phyloP scores from a whole-genome alignment of 148 eudicot genomes.

The Rhododendron kiyosumense region DNA sequence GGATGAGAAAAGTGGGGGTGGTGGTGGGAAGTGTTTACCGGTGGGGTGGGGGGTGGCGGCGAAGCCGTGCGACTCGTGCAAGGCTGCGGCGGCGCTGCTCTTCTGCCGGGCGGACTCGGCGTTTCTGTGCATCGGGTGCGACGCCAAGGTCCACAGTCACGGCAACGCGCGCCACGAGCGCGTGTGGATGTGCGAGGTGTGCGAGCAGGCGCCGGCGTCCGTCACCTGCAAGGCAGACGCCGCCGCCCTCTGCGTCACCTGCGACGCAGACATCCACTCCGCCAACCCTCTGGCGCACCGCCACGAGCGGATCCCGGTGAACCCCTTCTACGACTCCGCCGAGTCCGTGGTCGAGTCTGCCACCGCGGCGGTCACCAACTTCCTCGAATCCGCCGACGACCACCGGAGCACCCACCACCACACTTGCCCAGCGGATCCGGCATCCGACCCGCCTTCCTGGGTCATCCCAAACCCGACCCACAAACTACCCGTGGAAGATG shows the following conservation, averaged over 20 bases:
- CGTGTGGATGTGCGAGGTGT: conserved; percentile 60
- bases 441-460: conserved; percentile 28
- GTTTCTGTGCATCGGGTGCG: conserved; percentile 67
- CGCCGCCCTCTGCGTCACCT: conserved; percentile 47
- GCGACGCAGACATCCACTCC: conserved; percentile 65
- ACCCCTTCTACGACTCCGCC: conserved; percentile 35
- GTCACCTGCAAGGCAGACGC: conserved; percentile 71
- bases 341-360: conserved; percentile 4
- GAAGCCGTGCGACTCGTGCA: conserved; percentile 68
- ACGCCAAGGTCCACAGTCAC: conserved; percentile 41
- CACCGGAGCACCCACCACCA: conserved; percentile 17
- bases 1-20: not conserved
- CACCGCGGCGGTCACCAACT: conserved; percentile 13
- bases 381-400: not conserved
- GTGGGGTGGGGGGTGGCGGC: conserved; percentile 31
- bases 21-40: conserved; percentile 18
- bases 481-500: conserved; percentile 2
- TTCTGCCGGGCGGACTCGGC: conserved; percentile 71
- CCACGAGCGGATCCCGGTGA: conserved; percentile 53
- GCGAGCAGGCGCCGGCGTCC: conserved; percentile 54
- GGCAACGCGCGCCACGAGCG: conserved; percentile 34
- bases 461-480: conserved; percentile 23
- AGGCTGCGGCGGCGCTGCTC: conserved; percentile 40
- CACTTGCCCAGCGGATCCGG: conserved; percentile 33
- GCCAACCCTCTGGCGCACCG: conserved; percentile 61